Evolutionary conservation across 2,329 filamentous ascomycete species (phyloP), one percentile per base, ranked within the genome.

Genomic region (Lomentospora prolificans): DNA sequence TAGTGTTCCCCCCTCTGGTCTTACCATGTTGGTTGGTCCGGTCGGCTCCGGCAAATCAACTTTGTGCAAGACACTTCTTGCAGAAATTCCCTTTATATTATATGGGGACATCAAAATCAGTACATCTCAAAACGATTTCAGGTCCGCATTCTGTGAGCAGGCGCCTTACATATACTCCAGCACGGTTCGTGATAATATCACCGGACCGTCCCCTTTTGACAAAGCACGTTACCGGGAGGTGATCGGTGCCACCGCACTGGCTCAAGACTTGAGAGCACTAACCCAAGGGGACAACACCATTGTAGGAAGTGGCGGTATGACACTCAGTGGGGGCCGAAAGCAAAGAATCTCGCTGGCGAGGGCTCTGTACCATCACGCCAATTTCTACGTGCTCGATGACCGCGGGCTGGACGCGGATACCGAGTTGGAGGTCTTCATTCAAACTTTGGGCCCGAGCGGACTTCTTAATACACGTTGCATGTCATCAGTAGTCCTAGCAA

Each of bases 361-460:
- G 0, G 75, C 76, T 0, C 58, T 78, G 0, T 79, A 75, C 59
- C 66, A 69, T 1, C 61, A 66, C 9, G 63, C 65, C 4, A 58
- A 69, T 0, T 60, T 73, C 10, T 61, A 76, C 28, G 58, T 79
- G 1, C 61, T 78, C 4, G 76, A 79, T 57, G 75, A 79, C 31
- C 72, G 72, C 27, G 73, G 69, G 0, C 60, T 77, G 0, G 75
- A 78, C 57, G 64, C 69, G 2, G 63, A 72, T 2, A 80, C 77
- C 0, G 71, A 75, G 52, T 62, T 67, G 1, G 62, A 69, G 4
- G 64, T 79, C 2, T 75, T 79, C 57, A 61, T 67, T 1, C 68
- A 68, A 1, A 64, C 79, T 0, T 70, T 79, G 33, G 70, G 73
- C 0, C 56, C 64, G 0, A 57, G 63, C 0, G 75, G 77, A 0